Base-by-base conservation (phyloP, 331 rosid genomes). In the Malus hybrid region DNA sequence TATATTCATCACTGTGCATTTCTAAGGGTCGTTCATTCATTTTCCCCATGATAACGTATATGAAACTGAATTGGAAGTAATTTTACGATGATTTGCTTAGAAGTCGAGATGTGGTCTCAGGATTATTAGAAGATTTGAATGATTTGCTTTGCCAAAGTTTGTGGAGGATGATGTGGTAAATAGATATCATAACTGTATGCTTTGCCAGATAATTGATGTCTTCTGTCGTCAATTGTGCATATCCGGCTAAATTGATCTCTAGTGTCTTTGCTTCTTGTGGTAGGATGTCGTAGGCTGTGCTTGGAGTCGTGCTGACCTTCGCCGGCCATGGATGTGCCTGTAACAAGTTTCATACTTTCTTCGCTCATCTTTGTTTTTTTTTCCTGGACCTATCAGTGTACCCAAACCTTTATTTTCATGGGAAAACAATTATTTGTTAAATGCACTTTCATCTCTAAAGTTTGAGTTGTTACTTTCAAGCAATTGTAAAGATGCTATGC, bases 371-470 rank as follows among this genome's bases (percentile, higher is more conserved):
- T 72, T 24, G 18, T 1, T 28, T 7, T 63, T 65, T 20, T 18
- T 20, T 19, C 18, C 24, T 29, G 33, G 33, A 11, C 56, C 44
- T 39, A 27, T 55, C 33, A 15, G 11, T 48, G 71, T 14, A 57
- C 20, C 28, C 32, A 1, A 50, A 44, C 36, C 22, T 50, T 31
- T 70, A 62, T 36, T 63, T 11, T 69, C 63, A 10, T 24, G n/a
- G 42, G 20, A 48, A 76, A 69, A 44, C 65, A 56, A 28, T 16
- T 62, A 42, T 29, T 73, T 60, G 59, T 55, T 54, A 5, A 59
- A 42, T 77, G 75, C 63, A 39, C 69, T 69, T 61, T 62, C 80
- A 48, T 70, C 34, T 52, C 64, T 29, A 29, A 34, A 55, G 70
- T 39, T 39, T 39, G 12, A 39, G 46, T 39, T 39, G 48, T 46